These are phyloP conservation scores for Crithidia brevicula DNA, from an alignment of 208 protist species.

Conservation along the genomic window DNA sequence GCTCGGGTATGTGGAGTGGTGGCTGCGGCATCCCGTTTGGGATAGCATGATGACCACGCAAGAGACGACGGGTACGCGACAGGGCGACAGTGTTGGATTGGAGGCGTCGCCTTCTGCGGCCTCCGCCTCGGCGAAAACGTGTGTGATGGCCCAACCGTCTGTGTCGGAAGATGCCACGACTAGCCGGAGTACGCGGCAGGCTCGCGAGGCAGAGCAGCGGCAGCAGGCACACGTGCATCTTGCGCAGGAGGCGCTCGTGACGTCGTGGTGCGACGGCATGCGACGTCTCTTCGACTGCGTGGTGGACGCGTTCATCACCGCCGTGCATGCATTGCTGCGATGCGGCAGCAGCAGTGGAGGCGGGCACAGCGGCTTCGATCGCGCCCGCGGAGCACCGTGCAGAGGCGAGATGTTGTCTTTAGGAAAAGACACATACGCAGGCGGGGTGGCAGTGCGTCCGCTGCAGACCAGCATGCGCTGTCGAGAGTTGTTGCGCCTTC, in stretches of 20 bases:
- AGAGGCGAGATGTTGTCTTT: too few relatives aligned
- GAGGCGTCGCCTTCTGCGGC: too few relatives aligned
- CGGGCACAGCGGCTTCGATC: neutral
- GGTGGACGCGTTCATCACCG: constrained; percentile 19
- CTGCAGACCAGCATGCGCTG: neutral
- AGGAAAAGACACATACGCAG: too few relatives aligned
- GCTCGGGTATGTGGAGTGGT: constrained; percentile 63
- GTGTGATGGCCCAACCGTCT: too few relatives aligned
- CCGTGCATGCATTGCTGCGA: constrained; percentile 24
- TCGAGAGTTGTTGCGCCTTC: constrained; percentile 11
- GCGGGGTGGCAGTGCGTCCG: too few relatives aligned
- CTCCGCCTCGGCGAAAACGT: too few relatives aligned
- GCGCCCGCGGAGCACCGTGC: neutral
- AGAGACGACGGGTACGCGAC: too few relatives aligned
- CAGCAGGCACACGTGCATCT: neutral
- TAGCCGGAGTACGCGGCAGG: too few relatives aligned
- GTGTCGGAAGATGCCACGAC: too few relatives aligned
- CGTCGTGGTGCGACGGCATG: constrained; percentile 16
- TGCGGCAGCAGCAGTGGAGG: neutral
- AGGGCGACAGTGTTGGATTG: too few relatives aligned
- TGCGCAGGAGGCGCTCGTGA: constrained; percentile 6
- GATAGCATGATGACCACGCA: neutral
- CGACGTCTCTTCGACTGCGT: constrained; percentile 14
- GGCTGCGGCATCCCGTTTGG: constrained; percentile 44
- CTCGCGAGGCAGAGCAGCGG: neutral